Conservation (phyloP, 2,329 filamentous ascomycete genomes). For the Penicillium sp. region DNA sequence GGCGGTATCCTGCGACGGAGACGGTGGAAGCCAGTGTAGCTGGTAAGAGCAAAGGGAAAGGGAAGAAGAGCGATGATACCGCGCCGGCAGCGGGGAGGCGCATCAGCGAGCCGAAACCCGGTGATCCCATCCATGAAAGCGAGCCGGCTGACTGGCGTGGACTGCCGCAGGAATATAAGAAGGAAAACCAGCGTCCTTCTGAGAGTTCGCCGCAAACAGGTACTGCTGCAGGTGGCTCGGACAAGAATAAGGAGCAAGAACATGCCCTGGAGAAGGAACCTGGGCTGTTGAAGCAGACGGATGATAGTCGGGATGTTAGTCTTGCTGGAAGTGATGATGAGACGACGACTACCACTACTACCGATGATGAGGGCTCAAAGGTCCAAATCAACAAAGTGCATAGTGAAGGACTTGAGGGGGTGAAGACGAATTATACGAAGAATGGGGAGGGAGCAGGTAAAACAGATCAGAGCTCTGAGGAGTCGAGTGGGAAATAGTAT, state of each 20-base stretch:
- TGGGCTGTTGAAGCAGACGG: conserved; percentile 64
- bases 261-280: conserved; percentile 54
- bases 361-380: conserved; percentile 25
- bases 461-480: neutral
- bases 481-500: neutral
- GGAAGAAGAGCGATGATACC: conserved; percentile 24
- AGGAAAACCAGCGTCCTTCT: conserved; percentile 6
- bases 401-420: conserved; percentile 37
- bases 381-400: conserved; percentile 24
- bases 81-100: conserved; percentile 36
- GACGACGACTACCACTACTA: conserved; percentile 10
- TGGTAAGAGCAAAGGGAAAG: neutral
- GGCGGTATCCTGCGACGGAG: conserved; percentile 54
- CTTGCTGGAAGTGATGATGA: conserved; percentile 65
- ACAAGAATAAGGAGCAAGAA: conserved; percentile 4
- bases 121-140: conserved; percentile 68
- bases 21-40: neutral
- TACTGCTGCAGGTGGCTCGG: neutral
- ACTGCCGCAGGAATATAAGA: conserved; percentile 28
- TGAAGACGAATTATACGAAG: conserved; percentile 35
- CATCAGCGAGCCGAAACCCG: conserved; percentile 63
- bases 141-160: conserved; percentile 74
- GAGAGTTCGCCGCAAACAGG: neutral
- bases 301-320: conserved; percentile 65
- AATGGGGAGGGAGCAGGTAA: neutral